Evolutionary conservation across 2,329 filamentous ascomycete species (phyloP).

Genomic region (Capronia epimyces): DNA sequence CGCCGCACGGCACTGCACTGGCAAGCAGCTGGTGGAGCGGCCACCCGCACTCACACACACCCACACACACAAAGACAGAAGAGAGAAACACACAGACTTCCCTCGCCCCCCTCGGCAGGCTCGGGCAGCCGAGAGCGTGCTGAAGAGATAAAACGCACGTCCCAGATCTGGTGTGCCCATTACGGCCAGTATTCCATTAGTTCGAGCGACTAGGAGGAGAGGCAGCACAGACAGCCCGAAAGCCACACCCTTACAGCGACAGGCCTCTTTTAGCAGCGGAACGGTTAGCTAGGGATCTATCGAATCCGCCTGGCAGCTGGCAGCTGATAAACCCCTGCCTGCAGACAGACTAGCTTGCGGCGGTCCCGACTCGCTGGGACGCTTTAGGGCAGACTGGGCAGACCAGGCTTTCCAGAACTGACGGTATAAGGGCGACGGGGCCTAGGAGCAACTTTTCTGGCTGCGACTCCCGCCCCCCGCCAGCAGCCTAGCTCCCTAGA

Average conservation of each 20-base stretch:
- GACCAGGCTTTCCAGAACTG: constrained; percentile 20
- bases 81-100: too few relatives aligned
- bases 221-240: background rate
- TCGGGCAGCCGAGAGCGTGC: background rate
- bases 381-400: constrained; percentile 7
- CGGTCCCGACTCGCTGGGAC: constrained; percentile 20
- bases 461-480: constrained; percentile 19
- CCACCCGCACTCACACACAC: background rate
- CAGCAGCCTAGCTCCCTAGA: constrained; percentile 20
- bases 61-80: too few relatives aligned
- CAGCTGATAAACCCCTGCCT: constrained; percentile 20
- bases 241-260: background rate
- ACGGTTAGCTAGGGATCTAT: background rate
- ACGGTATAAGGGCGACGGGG: background rate
- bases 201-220: background rate
- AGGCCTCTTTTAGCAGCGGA: constrained; percentile 3
- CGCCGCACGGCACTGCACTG: background rate
- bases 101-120: background rate
- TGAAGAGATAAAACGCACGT: background rate
- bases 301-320: constrained; percentile 15
- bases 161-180: constrained; percentile 5
- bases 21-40: background rate
- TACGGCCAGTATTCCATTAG: constrained; percentile 12
- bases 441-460: constrained; percentile 7
- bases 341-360: constrained; percentile 16